phyloP scores from a whole-genome alignment of 345 rosid species.

The Dovyalis caffra region DNA sequence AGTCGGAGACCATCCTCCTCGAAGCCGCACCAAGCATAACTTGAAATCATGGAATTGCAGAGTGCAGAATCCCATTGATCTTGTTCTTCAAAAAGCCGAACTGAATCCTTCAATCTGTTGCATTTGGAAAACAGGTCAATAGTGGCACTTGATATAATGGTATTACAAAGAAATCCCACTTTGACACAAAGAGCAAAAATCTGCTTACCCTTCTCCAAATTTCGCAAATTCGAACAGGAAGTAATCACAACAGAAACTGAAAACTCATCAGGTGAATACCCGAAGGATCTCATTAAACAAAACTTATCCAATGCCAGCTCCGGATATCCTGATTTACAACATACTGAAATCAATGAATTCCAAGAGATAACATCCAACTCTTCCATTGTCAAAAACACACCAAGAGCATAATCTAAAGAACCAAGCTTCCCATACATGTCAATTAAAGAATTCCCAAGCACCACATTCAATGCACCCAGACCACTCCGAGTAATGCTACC shows the following conservation, averaged over 20 bases:
- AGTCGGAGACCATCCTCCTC: slow-evolving; percentile 44
- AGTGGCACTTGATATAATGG: slow-evolving; percentile 63
- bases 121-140: slow-evolving; percentile 80
- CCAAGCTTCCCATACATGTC: slow-evolving; percentile 69
- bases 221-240: slow-evolving; percentile 46
- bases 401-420: slow-evolving; percentile 42
- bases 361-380: slow-evolving; percentile 59
- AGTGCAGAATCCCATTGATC: slow-evolving; percentile 49
- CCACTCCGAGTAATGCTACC: slow-evolving; percentile 52
- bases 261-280: slow-evolving; percentile 50
- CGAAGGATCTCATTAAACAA: slow-evolving; percentile 43
- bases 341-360: slow-evolving; percentile 62
- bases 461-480: slow-evolving; percentile 38
- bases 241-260: slow-evolving; percentile 45
- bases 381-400: slow-evolving; percentile 51
- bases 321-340: slow-evolving; percentile 41
- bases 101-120: slow-evolving; percentile 70
- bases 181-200: slow-evolving; percentile 55
- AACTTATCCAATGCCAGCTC: slow-evolving; percentile 50
- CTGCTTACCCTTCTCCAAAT: slow-evolving; percentile 69
- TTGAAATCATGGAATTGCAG: slow-evolving; percentile 59
- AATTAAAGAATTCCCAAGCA: slow-evolving; percentile 67
- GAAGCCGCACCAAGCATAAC: slow-evolving; percentile 55
- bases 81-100: slow-evolving; percentile 49
- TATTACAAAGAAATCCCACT: slow-evolving; percentile 61